Evolutionary conservation across 371 early-diverging fungal genomes (phyloP).

Genomic region (Circinella minor): DNA sequence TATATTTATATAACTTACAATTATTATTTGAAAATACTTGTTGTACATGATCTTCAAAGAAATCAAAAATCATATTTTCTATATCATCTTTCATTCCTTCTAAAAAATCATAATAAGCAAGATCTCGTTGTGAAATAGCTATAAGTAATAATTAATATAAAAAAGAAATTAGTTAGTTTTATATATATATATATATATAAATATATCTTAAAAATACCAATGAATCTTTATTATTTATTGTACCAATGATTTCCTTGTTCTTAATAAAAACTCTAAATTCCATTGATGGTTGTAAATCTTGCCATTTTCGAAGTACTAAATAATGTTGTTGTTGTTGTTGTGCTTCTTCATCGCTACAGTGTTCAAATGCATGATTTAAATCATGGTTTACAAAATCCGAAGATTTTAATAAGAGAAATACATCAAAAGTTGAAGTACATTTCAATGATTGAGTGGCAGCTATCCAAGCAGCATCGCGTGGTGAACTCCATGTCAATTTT

Average conservation of each 20-base stretch:
- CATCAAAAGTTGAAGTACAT: constrained; percentile 78
- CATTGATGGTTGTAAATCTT: constrained; percentile 83
- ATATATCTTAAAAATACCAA: no score
- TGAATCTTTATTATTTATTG: not conserved
- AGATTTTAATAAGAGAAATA: constrained; percentile 86
- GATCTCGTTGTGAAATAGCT: constrained; percentile 75
- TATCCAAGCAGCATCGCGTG: constrained; percentile 94
- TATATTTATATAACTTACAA: constrained; percentile 26
- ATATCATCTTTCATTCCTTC: constrained; percentile 60
- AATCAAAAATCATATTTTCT: constrained; percentile 57
- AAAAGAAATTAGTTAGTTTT: no score
- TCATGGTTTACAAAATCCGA: constrained; percentile 91
- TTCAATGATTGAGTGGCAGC: constrained; percentile 76
- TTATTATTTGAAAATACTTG: constrained; percentile 59
- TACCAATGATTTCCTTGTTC: constrained; percentile 66
- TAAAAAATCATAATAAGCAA: constrained; percentile 80
- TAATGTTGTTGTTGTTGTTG: constrained; percentile 28
- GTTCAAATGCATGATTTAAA: constrained; percentile 75
- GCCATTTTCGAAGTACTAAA: constrained; percentile 87
- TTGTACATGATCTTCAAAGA: constrained; percentile 68
- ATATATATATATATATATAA: no score
- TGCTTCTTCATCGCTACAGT: constrained; percentile 42
- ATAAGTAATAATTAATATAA: not conserved
- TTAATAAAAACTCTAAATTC: constrained; percentile 94
- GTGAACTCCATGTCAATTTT: constrained; percentile 94